These are phyloP conservation scores for Alternaria gansuensis DNA, from an alignment of 2,329 filamentous ascomycete genomes.

Conservation along the genomic window DNA sequence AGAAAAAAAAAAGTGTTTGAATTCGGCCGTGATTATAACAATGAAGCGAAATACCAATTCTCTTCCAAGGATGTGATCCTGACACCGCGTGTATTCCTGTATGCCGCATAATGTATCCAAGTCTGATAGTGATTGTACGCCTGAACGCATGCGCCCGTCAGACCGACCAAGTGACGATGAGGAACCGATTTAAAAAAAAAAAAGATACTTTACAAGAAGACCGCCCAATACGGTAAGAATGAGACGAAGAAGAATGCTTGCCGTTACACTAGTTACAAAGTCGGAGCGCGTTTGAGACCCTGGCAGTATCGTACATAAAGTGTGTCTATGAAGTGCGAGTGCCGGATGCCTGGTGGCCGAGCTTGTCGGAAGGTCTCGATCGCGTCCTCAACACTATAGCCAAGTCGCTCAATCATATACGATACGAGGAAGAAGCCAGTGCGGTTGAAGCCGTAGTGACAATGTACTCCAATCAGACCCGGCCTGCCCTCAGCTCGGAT, in stretches of 20 bases:
- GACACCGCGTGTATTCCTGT: background rate
- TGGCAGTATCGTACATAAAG: conserved; percentile 79
- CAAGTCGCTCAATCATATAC: conserved; percentile 85
- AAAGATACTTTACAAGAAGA: conserved; percentile 13
- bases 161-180: background rate
- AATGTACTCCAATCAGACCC: conserved; percentile 79
- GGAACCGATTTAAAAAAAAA: conserved; percentile 1
- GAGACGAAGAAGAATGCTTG: background rate
- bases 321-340: conserved; percentile 87
- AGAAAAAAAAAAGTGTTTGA: background rate
- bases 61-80: background rate
- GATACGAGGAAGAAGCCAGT: conserved; percentile 91
- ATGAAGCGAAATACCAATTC: background rate
- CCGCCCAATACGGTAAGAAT: background rate
- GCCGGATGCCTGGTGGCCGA: conserved; percentile 83
- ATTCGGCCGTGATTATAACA: background rate
- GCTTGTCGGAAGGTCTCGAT: conserved; percentile 78
- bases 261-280: conserved; percentile 24
- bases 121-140: background rate
- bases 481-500: conserved; percentile 47
- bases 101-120: background rate
- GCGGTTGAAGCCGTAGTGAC: conserved; percentile 94
- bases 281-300: conserved; percentile 54
- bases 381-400: conserved; percentile 76
- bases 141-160: conserved; percentile 13